Evolutionary conservation across 768 basidiomycete genomes (phyloP).

Genomic region (Candolleomyces aberdarensis): DNA sequence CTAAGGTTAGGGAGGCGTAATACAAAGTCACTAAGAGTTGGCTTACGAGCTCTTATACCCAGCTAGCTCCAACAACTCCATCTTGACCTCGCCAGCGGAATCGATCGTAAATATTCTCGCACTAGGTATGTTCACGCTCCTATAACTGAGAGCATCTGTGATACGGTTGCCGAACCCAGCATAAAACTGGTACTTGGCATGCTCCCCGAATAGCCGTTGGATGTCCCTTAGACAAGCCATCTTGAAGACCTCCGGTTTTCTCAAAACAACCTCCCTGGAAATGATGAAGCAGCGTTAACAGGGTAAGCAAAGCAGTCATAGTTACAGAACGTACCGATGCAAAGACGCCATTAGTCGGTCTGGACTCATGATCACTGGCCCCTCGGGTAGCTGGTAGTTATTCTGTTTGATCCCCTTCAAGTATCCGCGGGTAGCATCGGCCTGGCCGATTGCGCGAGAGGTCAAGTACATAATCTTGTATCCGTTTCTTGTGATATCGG

Average conservation of each 20-base stretch:
- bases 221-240: slow-evolving; percentile 99
- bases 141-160: slow-evolving; percentile 97
- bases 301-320: neutral
- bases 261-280: slow-evolving; percentile 92
- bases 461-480: slow-evolving; percentile 99
- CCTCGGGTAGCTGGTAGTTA: slow-evolving; percentile 94
- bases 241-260: slow-evolving; percentile 99
- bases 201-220: slow-evolving; percentile 80
- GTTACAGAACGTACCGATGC: slow-evolving; percentile 63
- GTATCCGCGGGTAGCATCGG: slow-evolving; percentile 94
- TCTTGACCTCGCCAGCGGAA: slow-evolving; percentile 90
- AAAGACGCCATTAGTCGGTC: slow-evolving; percentile 92
- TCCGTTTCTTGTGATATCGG: slow-evolving; percentile 91
- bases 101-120: slow-evolving; percentile 97
- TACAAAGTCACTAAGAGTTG: neutral
- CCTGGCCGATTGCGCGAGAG: slow-evolving; percentile 95
- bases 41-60: slow-evolving; percentile 95
- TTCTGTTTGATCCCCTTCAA: slow-evolving; percentile 94
- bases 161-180: slow-evolving; percentile 98
- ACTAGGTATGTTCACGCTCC: slow-evolving; percentile 92
- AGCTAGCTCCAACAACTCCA: slow-evolving; percentile 93
- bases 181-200: slow-evolving; percentile 78
- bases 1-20: neutral
- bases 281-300: neutral
- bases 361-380: slow-evolving; percentile 98